These are phyloP conservation scores for Datisca glomerata DNA, from an alignment of 306 rosid species.

Conservation along the genomic window DNA sequence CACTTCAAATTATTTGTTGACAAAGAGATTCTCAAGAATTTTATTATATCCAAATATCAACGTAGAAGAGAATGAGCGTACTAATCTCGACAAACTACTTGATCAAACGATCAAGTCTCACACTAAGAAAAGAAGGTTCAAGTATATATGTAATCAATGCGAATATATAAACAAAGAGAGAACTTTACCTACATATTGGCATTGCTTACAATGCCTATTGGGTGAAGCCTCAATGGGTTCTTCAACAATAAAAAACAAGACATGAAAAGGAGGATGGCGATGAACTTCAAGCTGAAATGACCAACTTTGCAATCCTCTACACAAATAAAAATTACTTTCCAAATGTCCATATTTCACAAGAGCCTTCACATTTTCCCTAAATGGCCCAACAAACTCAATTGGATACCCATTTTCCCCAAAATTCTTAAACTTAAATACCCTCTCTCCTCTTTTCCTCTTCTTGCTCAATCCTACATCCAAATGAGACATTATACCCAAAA, in stretches of 20 bases:
- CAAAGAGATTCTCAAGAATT: too few relatives aligned
- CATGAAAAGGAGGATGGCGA: slow-evolving; percentile 57
- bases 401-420: slow-evolving; percentile 74
- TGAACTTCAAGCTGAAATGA: slow-evolving; percentile 75
- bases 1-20: too few relatives aligned
- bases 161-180: too few relatives aligned
- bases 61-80: too few relatives aligned
- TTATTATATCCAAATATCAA: too few relatives aligned
- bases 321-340: slow-evolving; percentile 32
- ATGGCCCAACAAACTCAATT: slow-evolving; percentile 34
- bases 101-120: too few relatives aligned
- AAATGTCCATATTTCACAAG: slow-evolving; percentile 57
- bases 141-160: too few relatives aligned
- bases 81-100: too few relatives aligned
- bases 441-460: slow-evolving; percentile 73
- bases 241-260: slow-evolving; percentile 55
- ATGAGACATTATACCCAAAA: slow-evolving; percentile 27
- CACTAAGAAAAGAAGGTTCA: too few relatives aligned
- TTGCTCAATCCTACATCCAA: slow-evolving; percentile 42
- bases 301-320: slow-evolving; percentile 46
- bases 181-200: slow-evolving; percentile 68
- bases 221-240: slow-evolving; percentile 37
- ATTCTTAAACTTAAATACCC: slow-evolving; percentile 62
- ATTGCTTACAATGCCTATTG: slow-evolving; percentile 54
- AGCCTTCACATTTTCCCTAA: slow-evolving; percentile 54